Conservation (phyloP, 768 basidiomycete species). For the Hygrophoropsis aurantiaca region DNA sequence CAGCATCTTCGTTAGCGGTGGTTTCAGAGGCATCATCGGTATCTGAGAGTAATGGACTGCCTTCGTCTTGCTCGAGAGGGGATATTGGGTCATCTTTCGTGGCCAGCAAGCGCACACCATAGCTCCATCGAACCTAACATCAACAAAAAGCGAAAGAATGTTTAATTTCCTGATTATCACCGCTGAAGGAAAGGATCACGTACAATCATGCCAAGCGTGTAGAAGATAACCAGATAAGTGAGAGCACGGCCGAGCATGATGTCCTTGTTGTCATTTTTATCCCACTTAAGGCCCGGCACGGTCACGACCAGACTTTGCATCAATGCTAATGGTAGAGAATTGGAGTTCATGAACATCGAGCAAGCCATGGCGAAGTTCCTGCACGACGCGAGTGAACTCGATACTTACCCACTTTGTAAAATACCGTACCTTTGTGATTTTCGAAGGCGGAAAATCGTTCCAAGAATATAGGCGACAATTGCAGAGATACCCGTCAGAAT, state of each 20-base stretch:
- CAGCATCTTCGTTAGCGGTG: conserved; percentile 14
- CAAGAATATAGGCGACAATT: conserved; percentile 60
- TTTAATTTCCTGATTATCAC: too few species aligned
- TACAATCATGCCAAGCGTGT: conserved; percentile 94
- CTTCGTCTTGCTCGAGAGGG: conserved; percentile 29
- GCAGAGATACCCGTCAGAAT: conserved; percentile 76
- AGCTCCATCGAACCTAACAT: conserved; percentile 84
- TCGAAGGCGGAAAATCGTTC: conserved; percentile 63
- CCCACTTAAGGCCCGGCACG: conserved; percentile 84
- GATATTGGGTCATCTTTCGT: conserved; percentile 53
- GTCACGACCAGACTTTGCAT: conserved; percentile 88
- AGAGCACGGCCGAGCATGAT: conserved; percentile 91
- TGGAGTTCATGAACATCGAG: conserved; percentile 92
- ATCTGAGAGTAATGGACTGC: conserved; percentile 36
- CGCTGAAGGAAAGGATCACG: conserved; percentile 25
- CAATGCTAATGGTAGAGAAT: conserved; percentile 91
- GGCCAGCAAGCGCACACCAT: conserved; percentile 81
- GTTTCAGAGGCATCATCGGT: conserved; percentile 14
- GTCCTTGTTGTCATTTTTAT: conserved; percentile 72
- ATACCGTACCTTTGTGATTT: conserved; percentile 69
- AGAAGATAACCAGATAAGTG: conserved; percentile 89
- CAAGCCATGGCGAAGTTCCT: conserved; percentile 81
- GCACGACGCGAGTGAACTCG: background rate
- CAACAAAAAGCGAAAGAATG: background rate
- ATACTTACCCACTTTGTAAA: background rate